A percentile compares a stretch with the other conserved stretches of the same genome.
phyloP scores from a whole-genome alignment of 192 early-diverging fungal species.

The Coemansia sp. region DNA sequence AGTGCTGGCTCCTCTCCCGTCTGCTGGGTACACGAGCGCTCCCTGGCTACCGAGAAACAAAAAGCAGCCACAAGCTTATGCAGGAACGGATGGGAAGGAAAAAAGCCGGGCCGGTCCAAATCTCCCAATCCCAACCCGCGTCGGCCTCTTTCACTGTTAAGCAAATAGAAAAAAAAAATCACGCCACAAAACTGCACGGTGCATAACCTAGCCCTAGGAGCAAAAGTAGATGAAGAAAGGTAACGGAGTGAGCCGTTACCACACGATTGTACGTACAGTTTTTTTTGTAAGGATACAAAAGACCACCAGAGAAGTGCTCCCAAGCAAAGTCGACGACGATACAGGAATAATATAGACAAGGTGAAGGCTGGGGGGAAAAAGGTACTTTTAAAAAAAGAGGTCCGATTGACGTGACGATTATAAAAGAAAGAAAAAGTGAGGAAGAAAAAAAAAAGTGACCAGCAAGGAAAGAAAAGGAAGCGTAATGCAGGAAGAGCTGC shows the following conservation, averaged over 20 bases:
- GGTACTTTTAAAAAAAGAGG: background rate
- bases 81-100: background rate
- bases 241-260: background rate
- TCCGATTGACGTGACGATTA: background rate
- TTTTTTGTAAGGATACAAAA: background rate
- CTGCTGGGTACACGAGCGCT: background rate
- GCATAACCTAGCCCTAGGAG: background rate
- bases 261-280: background rate
- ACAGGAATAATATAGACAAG: background rate
- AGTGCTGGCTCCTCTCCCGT: background rate
- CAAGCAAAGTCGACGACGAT: background rate
- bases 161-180: background rate
- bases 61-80: background rate
- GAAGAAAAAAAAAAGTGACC: conserved; percentile 4
- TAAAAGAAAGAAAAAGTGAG: conserved; percentile 4
- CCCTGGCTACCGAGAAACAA: no score
- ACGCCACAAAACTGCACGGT: background rate
- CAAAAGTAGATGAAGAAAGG: background rate
- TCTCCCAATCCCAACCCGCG: background rate
- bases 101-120: background rate
- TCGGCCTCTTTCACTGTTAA: background rate
- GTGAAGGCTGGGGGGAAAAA: background rate
- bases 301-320: background rate
- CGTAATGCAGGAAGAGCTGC: background rate
- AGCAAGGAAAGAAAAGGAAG: conserved; percentile 1